Conservation (phyloP, 1,139 yeast genomes). For the Magnusiomyces fungicola region DNA sequence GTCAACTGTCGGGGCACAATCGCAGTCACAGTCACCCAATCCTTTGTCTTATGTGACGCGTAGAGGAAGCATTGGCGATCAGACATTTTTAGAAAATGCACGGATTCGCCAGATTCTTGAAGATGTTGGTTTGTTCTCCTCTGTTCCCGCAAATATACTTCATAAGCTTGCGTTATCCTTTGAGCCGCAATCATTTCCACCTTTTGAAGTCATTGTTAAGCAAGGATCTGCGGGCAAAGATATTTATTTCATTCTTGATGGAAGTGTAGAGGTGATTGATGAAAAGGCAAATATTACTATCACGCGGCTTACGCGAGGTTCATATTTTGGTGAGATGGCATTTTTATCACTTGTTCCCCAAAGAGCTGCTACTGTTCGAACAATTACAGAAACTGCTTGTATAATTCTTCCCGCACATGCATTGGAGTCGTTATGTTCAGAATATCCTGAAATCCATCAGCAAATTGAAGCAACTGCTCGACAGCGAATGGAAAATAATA, state of each 20-base stretch:
- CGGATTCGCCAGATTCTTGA: slow-evolving; percentile 48
- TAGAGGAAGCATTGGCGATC: slow-evolving; percentile 8
- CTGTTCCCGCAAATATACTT: slow-evolving; percentile 49
- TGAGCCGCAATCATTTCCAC: slow-evolving; percentile 46
- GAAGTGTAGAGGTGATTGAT: slow-evolving; percentile 64
- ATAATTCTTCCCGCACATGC: slow-evolving; percentile 50
- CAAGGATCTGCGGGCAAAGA: slow-evolving; percentile 57
- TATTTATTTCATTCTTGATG: slow-evolving; percentile 57
- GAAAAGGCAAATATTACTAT: slow-evolving; percentile 35
- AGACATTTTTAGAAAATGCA: slow-evolving; percentile 8
- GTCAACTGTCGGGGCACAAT: background rate
- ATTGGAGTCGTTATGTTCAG: slow-evolving; percentile 45
- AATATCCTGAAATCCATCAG: slow-evolving; percentile 51
- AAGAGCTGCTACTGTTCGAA: slow-evolving; percentile 57
- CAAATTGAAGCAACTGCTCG: slow-evolving; percentile 57
- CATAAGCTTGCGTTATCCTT: slow-evolving; percentile 59
- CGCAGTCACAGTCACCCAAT: background rate
- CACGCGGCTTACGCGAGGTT: slow-evolving; percentile 55
- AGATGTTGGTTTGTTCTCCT: slow-evolving; percentile 50
- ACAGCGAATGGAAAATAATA: slow-evolving; percentile 46
- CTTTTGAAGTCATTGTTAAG: slow-evolving; percentile 53
- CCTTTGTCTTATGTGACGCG: background rate
- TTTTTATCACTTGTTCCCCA: slow-evolving; percentile 46
- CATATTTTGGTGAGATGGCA: slow-evolving; percentile 73
- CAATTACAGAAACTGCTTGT: slow-evolving; percentile 53